These are phyloP conservation scores for Lasiodiplodia theobromae DNA, from an alignment of 2,329 filamentous ascomycete genomes.

Conservation along the genomic window DNA sequence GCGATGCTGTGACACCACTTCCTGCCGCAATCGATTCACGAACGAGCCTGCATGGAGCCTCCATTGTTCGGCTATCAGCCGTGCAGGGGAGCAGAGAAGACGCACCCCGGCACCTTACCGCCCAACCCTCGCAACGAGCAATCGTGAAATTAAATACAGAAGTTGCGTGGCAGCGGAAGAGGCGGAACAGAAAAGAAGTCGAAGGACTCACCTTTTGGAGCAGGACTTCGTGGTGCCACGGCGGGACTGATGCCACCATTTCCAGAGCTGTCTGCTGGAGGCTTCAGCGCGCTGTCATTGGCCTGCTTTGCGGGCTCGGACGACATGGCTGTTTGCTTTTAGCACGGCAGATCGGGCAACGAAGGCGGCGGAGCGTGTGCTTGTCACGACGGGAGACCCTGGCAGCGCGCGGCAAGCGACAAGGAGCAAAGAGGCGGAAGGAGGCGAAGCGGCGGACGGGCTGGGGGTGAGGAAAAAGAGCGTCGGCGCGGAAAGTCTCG, in stretches of 20 bases:
- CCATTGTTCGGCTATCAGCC: background rate
- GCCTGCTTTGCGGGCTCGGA: constrained; percentile 20
- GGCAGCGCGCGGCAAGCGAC: constrained; percentile 11
- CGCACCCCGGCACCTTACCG: background rate
- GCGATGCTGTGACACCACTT: background rate
- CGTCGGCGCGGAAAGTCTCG: constrained; percentile 9
- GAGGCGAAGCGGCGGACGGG: constrained; percentile 6
- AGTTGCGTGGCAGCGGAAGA: background rate
- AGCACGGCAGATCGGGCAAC: constrained; percentile 24
- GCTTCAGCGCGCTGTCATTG: constrained; percentile 21
- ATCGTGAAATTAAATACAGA: constrained; percentile 4
- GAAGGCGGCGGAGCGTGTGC: constrained; percentile 1
- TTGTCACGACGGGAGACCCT: constrained; percentile 15
- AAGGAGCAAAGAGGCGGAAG: constrained; percentile 15
- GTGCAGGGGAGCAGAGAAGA: background rate
- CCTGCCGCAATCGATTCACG: background rate
- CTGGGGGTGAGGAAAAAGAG: background rate
- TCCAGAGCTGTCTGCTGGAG: background rate
- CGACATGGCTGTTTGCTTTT: constrained; percentile 17
- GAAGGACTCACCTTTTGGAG: constrained; percentile 21
- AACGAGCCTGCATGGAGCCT: background rate
- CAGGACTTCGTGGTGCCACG: background rate
- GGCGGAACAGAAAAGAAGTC: background rate
- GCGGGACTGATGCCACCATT: constrained; percentile 10
- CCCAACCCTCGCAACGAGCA: background rate